These are phyloP conservation scores for Dalbergia oliveri DNA, from an alignment of 306 rosid species.

Conservation along the genomic window DNA sequence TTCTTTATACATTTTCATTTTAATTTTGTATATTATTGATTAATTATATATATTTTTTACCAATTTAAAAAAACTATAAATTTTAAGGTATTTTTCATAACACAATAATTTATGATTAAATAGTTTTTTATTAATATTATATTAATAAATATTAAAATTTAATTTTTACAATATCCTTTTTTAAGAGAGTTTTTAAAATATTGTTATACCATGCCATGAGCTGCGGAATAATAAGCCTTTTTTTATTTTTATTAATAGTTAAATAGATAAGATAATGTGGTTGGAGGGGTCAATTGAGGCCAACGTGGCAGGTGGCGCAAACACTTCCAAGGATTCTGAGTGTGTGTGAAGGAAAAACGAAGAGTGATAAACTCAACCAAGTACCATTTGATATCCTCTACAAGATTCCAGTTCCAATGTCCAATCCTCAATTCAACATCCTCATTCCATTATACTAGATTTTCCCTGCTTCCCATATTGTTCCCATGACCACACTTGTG, in stretches of 20 bases:
- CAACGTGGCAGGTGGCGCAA: conserved; percentile 35
- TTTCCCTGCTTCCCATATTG: conserved; percentile 27
- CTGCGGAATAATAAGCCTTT: too few species aligned
- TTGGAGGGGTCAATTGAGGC: conserved; percentile 9
- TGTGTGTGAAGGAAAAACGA: conserved; percentile 43
- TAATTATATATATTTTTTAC: too few species aligned
- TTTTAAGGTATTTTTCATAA: too few species aligned
- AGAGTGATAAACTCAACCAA: conserved; percentile 16
- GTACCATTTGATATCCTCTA: background rate
- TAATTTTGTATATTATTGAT: too few species aligned
- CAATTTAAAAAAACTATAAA: too few species aligned
- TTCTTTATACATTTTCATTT: too few species aligned
- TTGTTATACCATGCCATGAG: too few species aligned
- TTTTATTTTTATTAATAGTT: background rate
- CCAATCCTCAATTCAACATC: background rate
- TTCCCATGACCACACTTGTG: conserved; percentile 60
- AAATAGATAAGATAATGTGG: background rate
- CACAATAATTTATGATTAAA: too few species aligned
- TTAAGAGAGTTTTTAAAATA: too few species aligned
- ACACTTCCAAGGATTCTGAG: conserved; percentile 35
- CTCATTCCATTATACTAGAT: conserved; percentile 29
- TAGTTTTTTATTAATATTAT: too few species aligned
- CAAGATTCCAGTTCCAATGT: conserved; percentile 42
- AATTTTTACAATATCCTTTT: too few species aligned
- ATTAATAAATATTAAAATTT: too few species aligned